phyloP scores from a whole-genome alignment of 257 asterid genomes.

The Phtheirospermum japonicum region DNA sequence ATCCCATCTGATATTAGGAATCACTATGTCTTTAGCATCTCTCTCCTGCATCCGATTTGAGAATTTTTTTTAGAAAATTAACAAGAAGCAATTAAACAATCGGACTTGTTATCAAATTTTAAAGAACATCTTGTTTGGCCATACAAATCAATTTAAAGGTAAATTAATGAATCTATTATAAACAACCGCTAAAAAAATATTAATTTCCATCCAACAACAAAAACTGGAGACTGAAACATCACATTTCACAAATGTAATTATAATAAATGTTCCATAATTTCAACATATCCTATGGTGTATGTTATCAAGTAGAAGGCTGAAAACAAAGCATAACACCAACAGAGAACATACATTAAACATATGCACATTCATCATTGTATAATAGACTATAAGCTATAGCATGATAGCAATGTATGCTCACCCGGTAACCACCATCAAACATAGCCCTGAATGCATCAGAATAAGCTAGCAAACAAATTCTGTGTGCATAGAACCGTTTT shows the following conservation, averaged over 20 bases:
- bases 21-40: slow-evolving; percentile 75
- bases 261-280: too few species aligned
- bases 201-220: too few species aligned
- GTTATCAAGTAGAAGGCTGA: slow-evolving; percentile 13
- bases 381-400: neutral
- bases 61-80: too few species aligned
- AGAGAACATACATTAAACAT: neutral
- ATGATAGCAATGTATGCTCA: slow-evolving; percentile 33
- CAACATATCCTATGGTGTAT: too few species aligned
- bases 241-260: neutral
- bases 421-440: slow-evolving; percentile 99
- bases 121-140: neutral
- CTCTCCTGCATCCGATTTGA: slow-evolving; percentile 52
- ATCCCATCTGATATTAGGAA: slow-evolving; percentile 74
- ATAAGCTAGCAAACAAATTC: slow-evolving; percentile 95
- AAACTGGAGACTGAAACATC: too few species aligned
- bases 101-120: neutral
- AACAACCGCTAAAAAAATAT: neutral
- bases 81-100: slow-evolving; percentile 13
- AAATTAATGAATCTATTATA: neutral
- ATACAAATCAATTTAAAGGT: neutral
- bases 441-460: slow-evolving; percentile 97
- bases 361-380: too few species aligned
- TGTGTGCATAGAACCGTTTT: slow-evolving; percentile 87
- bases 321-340: neutral